A percentile compares a stretch with the other conserved stretches of the same genome.
Conservation (phyloP, 2,329 filamentous ascomycete species). For the Colletotrichum lindemuthianum region DNA sequence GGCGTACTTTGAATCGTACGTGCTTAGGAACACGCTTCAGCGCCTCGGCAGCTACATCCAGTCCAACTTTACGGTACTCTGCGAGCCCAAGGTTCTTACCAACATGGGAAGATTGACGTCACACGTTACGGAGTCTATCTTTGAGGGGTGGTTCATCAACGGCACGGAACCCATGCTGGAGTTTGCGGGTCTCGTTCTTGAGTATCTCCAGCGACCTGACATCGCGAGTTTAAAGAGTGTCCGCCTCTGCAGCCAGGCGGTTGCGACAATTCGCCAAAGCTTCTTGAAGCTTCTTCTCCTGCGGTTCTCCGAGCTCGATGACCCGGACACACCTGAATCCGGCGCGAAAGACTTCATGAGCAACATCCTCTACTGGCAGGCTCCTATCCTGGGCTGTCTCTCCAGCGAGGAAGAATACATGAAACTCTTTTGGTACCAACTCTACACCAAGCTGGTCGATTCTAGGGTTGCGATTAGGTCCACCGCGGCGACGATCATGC, state of each 20-base stretch:
- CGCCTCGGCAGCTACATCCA: slow-evolving; percentile 77
- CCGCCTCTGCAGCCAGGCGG: slow-evolving; percentile 87
- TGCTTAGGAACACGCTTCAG: slow-evolving; percentile 79
- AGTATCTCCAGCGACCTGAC: slow-evolving; percentile 89
- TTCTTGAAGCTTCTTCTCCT: slow-evolving; percentile 84
- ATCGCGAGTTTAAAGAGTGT: slow-evolving; percentile 85
- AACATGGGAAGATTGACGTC: slow-evolving; percentile 85
- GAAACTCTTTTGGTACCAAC: slow-evolving; percentile 88
- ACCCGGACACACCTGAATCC: slow-evolving; percentile 65
- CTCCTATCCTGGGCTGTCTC: slow-evolving; percentile 82
- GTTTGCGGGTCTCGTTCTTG: slow-evolving; percentile 84
- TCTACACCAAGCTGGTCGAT: slow-evolving; percentile 89
- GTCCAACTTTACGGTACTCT: slow-evolving; percentile 75
- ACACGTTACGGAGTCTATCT: slow-evolving; percentile 89
- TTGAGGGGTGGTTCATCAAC: slow-evolving; percentile 96
- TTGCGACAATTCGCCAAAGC: slow-evolving; percentile 77
- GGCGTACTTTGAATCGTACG: slow-evolving; percentile 92
- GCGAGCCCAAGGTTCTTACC: slow-evolving; percentile 84
- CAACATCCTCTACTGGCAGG: slow-evolving; percentile 95
- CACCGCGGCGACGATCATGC: slow-evolving; percentile 84
- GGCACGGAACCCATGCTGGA: slow-evolving; percentile 86
- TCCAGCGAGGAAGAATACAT: slow-evolving; percentile 84
- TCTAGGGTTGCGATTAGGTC: slow-evolving; percentile 72
- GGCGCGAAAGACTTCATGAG: slow-evolving; percentile 79
- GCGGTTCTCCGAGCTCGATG: slow-evolving; percentile 84